phyloP scores from a whole-genome alignment of 805 yeast species.

The Wickerhamiella dianesei region DNA sequence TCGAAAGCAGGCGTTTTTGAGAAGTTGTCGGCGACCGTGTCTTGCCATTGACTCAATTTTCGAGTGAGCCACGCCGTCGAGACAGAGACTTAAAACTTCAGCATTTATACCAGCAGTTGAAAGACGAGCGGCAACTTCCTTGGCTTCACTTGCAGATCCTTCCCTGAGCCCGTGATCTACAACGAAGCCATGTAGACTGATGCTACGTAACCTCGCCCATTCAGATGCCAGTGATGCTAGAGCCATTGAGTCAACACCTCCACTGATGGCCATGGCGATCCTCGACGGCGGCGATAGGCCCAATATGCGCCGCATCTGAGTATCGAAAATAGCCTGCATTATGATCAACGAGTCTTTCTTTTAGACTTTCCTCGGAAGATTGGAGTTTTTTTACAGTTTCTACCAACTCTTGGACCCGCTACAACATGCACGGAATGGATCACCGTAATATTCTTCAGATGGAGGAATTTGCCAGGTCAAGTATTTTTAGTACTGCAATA shows the following conservation, averaged over 20 bases:
- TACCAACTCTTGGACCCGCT: too few species aligned
- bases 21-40: conserved; percentile 33
- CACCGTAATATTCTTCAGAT: too few species aligned
- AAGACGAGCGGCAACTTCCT: conserved; percentile 22
- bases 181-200: conserved; percentile 38
- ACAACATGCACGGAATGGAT: too few species aligned
- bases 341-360: not conserved
- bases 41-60: conserved; percentile 53
- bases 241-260: conserved; percentile 75
- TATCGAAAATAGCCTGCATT: conserved; percentile 6
- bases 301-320: conserved; percentile 5
- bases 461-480: too few species aligned
- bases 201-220: conserved; percentile 24
- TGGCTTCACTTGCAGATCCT: conserved; percentile 40
- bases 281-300: conserved; percentile 12
- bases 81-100: conserved; percentile 23
- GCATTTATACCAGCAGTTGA: conserved; percentile 23
- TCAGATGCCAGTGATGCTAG: conserved; percentile 37
- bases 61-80: conserved; percentile 14
- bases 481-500: too few species aligned
- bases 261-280: conserved; percentile 51
- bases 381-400: too few species aligned
- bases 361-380: too few species aligned
- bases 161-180: conserved; percentile 49
- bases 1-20: conserved; percentile 31